Evolutionary conservation across 768 basidiomycete genomes (phyloP), one percentile per base, ranked within the genome.

Genomic region (Panellus pusillus): DNA sequence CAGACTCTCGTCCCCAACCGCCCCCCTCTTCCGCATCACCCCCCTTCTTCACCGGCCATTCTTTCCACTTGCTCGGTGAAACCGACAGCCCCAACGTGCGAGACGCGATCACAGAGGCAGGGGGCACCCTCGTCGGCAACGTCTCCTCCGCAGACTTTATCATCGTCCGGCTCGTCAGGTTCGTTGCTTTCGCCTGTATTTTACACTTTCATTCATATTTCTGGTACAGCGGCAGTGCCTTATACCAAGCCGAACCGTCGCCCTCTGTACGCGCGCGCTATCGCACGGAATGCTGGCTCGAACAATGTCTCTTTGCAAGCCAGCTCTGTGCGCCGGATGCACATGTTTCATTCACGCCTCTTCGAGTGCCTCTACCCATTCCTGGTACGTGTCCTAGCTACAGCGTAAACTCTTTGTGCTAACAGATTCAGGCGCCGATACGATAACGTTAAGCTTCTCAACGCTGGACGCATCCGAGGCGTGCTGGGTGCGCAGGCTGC

Each of bases 211-310:
- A n/a, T 24, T 48, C 2, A 44, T 63, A 35, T 6, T 37, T 31
- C n/a, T 45, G 41, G 32, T 43, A 8, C 52, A 91, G 89, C 62
- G 89, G 88, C 24, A 89, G 86, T 60, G 82, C 82, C 57, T 58
- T 89, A n/a, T 89, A 77, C 59, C 71, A 68, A 3, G 76, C 79
- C 29, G 88, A 90, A 64, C 64, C 68, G 6, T 82, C 84, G 48
- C 68, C 72, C 7, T 11, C 32, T 1, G 62, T 75, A 57, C 76
- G 80, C 42, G 50, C 60, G 3, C 86, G 83, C 60, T 91, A 84
- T 63, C 81, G 93, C 40, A 96, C 94, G 0, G 94, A 97, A 68
- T 95, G 91, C 65, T 98, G 94, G 94, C 75, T 98, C 1, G 94
- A 98, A 67, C 81, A 81, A 40, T 96, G 91, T 62, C 79, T 93